Conservation (phyloP, 1,284 basidiomycete species). For the Phellopilus nigrolimitatus region DNA sequence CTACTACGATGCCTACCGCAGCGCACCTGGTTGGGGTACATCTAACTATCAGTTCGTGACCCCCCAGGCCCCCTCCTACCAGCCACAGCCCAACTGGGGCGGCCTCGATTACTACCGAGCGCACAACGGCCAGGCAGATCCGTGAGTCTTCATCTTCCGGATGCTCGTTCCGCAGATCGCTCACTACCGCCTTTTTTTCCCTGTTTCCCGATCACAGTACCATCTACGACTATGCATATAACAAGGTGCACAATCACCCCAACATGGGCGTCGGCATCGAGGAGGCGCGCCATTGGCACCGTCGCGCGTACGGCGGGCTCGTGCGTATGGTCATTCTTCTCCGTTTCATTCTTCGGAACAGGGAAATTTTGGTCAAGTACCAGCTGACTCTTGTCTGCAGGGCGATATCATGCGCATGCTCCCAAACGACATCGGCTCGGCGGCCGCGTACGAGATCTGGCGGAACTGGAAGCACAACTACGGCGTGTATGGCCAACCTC, state of each 20-base stretch:
- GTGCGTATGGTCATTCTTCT: conserved; percentile 33
- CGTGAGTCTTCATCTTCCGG: conserved; percentile 37
- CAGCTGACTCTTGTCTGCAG: conserved; percentile 29
- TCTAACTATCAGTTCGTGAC: conserved; percentile 49
- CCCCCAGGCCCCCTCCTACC: conserved; percentile 51
- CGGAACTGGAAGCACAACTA: conserved; percentile 56
- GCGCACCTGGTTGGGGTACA: conserved; percentile 45
- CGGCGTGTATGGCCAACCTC: conserved; percentile 43
- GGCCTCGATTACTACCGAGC: conserved; percentile 59
- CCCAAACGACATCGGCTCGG: conserved; percentile 55
- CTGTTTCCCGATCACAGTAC: conserved; percentile 32
- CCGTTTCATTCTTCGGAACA: background rate
- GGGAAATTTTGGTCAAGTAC: background rate
- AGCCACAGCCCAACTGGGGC: conserved; percentile 55
- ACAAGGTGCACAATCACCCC: conserved; percentile 39
- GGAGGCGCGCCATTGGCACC: conserved; percentile 56
- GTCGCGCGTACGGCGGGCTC: conserved; percentile 51
- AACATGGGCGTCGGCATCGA: conserved; percentile 44
- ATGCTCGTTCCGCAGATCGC: conserved; percentile 8
- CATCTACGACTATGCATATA: conserved; percentile 54
- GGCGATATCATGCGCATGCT: conserved; percentile 41
- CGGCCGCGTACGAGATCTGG: conserved; percentile 67
- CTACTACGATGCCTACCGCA: conserved; percentile 40
- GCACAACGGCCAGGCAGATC: conserved; percentile 49
- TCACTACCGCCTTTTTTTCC: conserved; percentile 21